Conservation (phyloP, 176 grass and related monocot species). For the Rhynchospora breviuscula region DNA sequence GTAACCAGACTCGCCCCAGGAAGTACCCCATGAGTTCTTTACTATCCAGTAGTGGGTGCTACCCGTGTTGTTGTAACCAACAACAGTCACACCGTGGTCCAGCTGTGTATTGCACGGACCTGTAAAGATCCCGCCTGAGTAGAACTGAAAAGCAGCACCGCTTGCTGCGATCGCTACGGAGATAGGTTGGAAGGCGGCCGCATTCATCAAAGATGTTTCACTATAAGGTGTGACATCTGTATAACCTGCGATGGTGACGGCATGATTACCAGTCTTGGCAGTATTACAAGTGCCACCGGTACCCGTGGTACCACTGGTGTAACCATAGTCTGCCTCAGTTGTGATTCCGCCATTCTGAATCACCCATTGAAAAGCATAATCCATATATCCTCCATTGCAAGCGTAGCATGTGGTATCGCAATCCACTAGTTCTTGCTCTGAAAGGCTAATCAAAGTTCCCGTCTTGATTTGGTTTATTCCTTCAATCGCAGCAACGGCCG, state of each 20-base stretch:
- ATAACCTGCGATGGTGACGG: neutral
- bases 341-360: neutral
- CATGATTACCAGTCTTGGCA: too few species aligned
- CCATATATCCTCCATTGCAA: slow-evolving; percentile 14
- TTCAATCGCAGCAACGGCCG: slow-evolving; percentile 5
- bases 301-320: too few species aligned
- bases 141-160: neutral
- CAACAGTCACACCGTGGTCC: neutral
- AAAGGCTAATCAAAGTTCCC: neutral
- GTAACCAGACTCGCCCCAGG: slow-evolving; percentile 11
- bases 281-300: too few species aligned
- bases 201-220: neutral
- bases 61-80: neutral
- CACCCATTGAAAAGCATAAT: neutral
- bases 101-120: neutral
- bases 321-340: neutral
- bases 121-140: neutral
- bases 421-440: slow-evolving; percentile 20
- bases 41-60: slow-evolving; percentile 9
- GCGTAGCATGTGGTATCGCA: neutral
- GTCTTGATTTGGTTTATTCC: slow-evolving; percentile 16
- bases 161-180: slow-evolving; percentile 9
- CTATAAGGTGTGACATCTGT: neutral
- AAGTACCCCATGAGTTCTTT: slow-evolving; percentile 11
- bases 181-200: neutral